Base-by-base conservation (phyloP, 169 alveolate species). In the Perkinsus marinus region DNA sequence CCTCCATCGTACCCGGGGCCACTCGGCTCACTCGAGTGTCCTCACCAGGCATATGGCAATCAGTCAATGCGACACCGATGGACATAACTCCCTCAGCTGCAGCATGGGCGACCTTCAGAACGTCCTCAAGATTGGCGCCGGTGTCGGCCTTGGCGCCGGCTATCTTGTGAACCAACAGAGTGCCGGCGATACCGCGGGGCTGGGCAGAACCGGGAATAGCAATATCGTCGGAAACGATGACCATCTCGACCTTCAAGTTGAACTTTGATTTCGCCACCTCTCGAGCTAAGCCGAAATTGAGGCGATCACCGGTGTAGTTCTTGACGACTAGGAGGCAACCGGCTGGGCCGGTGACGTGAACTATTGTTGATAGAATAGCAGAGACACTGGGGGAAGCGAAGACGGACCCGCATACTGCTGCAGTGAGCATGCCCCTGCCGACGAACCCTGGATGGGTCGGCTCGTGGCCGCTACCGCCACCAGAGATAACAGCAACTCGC, bases 401-500 rank as follows among this genome's bases (percentile, higher is more conserved):
- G 46, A 94, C 93, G 39, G 94, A 94, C 9, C 96, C 96, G 91
- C 95, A 94, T 26, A 95, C 95, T 5, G 96, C 96, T 47, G 95
- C 95, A 5, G 95, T 92, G 34, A 95, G 94, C 92, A 94, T 92
- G 39, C 95, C 95, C 90, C 79, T 39, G 38, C 94, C 94, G 30
- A 95, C 95, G 92, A 91, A 94, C 3, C 96, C 96, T 0, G 95
- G 95, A 69, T 95, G 96, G 26, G 96, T 95, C 57, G 96, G 96
- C 89, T 95, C 96, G 92, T 95, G 96, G 0, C 96, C 96, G 41
- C 95, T 91, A 16, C 96, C 96, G 39, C 96, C 96, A 0, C 96
- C 96, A 90, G 95, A 93, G 9, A 95, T 91, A 38, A 95, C 79
- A 38, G 95, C 93, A 6, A 95, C 96, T 90, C 90, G 90, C 46